Evolutionary conservation across 2,329 filamentous ascomycete genomes (phyloP), one percentile per base, ranked within the genome.

Genomic region (Pseudogymnoascus pannorum): DNA sequence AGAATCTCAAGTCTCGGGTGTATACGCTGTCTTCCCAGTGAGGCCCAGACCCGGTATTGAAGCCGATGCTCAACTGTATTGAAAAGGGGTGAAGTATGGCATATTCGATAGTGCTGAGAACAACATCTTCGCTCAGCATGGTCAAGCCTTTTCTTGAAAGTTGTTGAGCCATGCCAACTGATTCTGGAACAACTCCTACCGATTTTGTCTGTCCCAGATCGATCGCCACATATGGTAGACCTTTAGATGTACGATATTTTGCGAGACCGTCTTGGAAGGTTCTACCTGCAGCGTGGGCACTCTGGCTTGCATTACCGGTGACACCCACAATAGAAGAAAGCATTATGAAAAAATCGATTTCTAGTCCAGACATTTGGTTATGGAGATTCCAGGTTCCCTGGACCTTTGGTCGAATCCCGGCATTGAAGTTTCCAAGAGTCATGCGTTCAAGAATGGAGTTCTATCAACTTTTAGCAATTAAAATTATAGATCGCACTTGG

Each of bases 141-240:
- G 58, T 6, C 26, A 44, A 1, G 61, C 64, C 57, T 62, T 62
- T 14, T 42, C 33, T 36, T 60, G 57, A 20, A 11, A 20, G 12
- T 6, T 12, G 8, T 66, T 35, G 2, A 12, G 9, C 9, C 7
- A 48, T n/a, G 3, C 62, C 62, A 11, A 64, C 63, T 2, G 66
- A 64, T 8, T 61, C 64, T 16, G 59, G 61, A 18, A 70, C 62
- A 12, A 9, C 18, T 1, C 40, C 40, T 18, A 48, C 14, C 18
- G 16, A 20, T 8, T 20, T 20, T 6, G 18, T 12, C 4, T 51
- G 35, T n/a, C 65, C 64, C 1, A 68, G 54, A 57, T 70, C 66
- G 48, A 70, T 58, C 2, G 68, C 60, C 4, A 70, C 62, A 59
- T 61, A 64, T 29, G 64, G 12, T 3, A 44, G 38, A n/a, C 38